phyloP scores from a whole-genome alignment of 345 rosid species.

The Populus simonii region DNA sequence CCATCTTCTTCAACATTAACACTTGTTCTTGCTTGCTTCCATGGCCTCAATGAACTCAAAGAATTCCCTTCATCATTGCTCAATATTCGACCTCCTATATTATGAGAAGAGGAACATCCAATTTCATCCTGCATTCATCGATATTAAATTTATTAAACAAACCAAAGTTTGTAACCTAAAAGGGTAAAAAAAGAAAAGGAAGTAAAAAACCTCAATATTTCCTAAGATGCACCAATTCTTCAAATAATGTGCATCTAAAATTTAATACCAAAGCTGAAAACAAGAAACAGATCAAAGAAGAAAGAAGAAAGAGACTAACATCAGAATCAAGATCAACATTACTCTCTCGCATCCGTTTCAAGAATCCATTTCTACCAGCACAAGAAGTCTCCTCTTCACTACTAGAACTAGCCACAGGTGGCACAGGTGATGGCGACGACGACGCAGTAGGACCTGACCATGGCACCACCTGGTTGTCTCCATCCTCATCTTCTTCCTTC shows the following conservation, averaged over 20 bases:
- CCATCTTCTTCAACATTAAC: slow-evolving; percentile 10
- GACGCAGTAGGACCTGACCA: slow-evolving; percentile 38
- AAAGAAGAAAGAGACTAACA: slow-evolving; percentile 31
- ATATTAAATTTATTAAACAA: not conserved
- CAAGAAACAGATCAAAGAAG: not conserved
- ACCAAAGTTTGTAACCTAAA: too few relatives aligned
- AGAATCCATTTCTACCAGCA: slow-evolving; percentile 17
- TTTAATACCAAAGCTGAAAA: not conserved
- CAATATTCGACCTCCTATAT: not conserved
- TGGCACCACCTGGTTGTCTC: slow-evolving; percentile 87
- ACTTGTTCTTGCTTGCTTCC: slow-evolving; percentile 38
- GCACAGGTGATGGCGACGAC: slow-evolving; percentile 19
- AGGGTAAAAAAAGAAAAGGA: not conserved
- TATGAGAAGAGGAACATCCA: slow-evolving; percentile 43
- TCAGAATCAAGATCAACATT: slow-evolving; percentile 37
- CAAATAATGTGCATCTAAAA: too few relatives aligned
- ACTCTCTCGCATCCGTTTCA: slow-evolving; percentile 40
- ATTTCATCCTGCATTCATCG: slow-evolving; percentile 47
- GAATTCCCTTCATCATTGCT: slow-evolving; percentile 26
- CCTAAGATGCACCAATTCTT: not conserved
- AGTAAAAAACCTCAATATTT: not conserved
- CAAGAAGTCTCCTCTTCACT: slow-evolving; percentile 30
- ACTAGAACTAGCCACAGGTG: slow-evolving; percentile 45
- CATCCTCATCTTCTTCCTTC: slow-evolving; percentile 34
- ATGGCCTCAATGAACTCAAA: slow-evolving; percentile 17